Percentiles rank a stretch among this genome's conserved stretches.
Evolutionary conservation across 2,329 filamentous ascomycete species (phyloP).

Genomic region (Ustulina deusta): DNA sequence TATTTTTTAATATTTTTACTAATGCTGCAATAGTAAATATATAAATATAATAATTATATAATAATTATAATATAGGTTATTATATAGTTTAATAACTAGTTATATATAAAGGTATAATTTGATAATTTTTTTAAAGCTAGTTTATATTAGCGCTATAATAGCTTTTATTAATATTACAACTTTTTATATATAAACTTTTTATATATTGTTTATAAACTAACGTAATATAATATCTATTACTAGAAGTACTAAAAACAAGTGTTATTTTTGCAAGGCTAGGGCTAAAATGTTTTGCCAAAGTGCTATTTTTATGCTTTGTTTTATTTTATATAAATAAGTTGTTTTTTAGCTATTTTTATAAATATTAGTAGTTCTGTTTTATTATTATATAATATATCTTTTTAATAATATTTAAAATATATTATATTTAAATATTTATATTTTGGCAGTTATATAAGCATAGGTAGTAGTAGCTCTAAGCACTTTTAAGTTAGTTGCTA

Average conservation of each 20-base stretch:
- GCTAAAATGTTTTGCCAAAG: neutral
- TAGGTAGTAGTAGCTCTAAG: neutral
- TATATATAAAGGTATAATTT: neutral
- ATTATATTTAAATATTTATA: neutral
- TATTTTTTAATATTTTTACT: neutral
- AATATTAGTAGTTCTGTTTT: no score
- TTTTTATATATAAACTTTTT: constrained; percentile 4
- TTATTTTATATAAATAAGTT: constrained; percentile 9
- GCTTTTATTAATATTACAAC: constrained; percentile 2
- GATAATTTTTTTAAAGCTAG: neutral
- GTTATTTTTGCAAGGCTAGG: neutral
- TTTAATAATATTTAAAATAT: no score
- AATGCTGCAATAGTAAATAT: neutral
- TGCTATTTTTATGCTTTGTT: neutral
- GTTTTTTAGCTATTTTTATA: neutral
- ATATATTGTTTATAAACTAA: neutral
- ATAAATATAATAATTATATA: constrained; percentile 10
- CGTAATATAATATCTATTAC: neutral
- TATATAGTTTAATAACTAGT: neutral
- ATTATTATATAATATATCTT: constrained; percentile 11
- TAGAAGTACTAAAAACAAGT: neutral
- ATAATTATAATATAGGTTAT: neutral
- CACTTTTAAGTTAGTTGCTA: neutral
- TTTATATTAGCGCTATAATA: neutral
- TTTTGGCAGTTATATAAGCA: neutral